phyloP scores from a whole-genome alignment of 1,284 basidiomycete species.

The Porodaedalea pini region DNA sequence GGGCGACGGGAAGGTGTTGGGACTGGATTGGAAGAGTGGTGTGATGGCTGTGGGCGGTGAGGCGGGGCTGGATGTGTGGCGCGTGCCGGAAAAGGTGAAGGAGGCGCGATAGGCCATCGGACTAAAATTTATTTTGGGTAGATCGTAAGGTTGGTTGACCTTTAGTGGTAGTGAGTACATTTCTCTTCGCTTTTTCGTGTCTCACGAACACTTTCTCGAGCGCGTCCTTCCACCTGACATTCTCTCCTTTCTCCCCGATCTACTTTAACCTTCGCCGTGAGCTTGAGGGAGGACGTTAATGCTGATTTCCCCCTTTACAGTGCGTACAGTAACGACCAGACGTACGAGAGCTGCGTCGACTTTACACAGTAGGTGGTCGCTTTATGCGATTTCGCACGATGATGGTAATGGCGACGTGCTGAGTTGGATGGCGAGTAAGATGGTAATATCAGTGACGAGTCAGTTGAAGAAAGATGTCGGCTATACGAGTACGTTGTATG shows the following conservation, averaged over 20 bases:
- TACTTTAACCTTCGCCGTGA: too few relatives aligned
- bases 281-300: too few relatives aligned
- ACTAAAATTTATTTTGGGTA: constrained; percentile 30
- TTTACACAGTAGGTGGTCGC: constrained; percentile 27
- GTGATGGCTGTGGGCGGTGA: constrained; percentile 79
- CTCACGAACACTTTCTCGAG: too few relatives aligned
- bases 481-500: too few relatives aligned
- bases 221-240: too few relatives aligned
- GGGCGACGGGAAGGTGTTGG: constrained; percentile 56
- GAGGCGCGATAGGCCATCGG: not conserved
- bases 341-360: constrained; percentile 35
- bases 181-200: not conserved
- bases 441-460: too few relatives aligned
- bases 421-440: too few relatives aligned
- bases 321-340: constrained; percentile 23
- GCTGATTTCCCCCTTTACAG: not conserved
- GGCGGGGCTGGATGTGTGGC: constrained; percentile 81
- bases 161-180: constrained; percentile 29
- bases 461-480: too few relatives aligned
- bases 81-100: constrained; percentile 35
- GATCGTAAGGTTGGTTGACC: too few relatives aligned
- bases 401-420: too few relatives aligned
- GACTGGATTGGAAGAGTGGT: constrained; percentile 73
- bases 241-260: too few relatives aligned
- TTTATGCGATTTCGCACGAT: too few relatives aligned